A percentile compares a stretch with the other conserved stretches of the same genome.
phyloP scores from a whole-genome alignment of 495 filamentous ascomycete species.

The Penicillium longicatenatum region DNA sequence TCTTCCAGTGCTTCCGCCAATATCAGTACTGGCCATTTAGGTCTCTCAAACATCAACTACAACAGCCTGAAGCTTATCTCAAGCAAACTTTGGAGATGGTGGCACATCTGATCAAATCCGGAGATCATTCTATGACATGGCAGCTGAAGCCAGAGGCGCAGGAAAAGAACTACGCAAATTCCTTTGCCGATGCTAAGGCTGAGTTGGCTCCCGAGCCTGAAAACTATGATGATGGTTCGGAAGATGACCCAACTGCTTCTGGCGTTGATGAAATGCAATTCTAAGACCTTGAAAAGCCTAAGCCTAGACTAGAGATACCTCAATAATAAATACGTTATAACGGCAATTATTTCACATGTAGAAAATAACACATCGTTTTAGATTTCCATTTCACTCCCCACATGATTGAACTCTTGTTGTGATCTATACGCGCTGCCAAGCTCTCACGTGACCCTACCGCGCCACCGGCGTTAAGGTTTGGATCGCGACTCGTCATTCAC shows the following conservation, averaged over 20 bases:
- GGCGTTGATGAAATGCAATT: constrained; percentile 70
- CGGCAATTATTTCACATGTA: neutral
- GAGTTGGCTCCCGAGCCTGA: constrained; percentile 49
- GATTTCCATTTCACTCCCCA: too few relatives aligned
- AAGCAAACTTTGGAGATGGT: constrained; percentile 81
- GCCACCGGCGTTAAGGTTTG: constrained; percentile 17
- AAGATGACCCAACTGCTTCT: constrained; percentile 45
- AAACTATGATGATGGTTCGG: constrained; percentile 46
- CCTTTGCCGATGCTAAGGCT: constrained; percentile 43
- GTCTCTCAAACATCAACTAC: constrained; percentile 66
- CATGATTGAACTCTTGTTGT: neutral
- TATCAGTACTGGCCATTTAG: constrained; percentile 92
- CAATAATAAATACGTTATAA: constrained; percentile 9
- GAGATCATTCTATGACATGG: constrained; percentile 82
- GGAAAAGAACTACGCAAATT: constrained; percentile 52
- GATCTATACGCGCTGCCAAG: constrained; percentile 1
- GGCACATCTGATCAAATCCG: constrained; percentile 75
- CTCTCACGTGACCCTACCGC: constrained; percentile 12
- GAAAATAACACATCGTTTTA: too few relatives aligned
- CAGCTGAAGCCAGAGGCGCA: constrained; percentile 73
- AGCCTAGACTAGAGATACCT: constrained; percentile 11
- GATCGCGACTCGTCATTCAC: constrained; percentile 17
- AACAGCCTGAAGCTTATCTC: constrained; percentile 90
- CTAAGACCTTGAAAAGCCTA: constrained; percentile 60
- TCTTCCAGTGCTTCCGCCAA: constrained; percentile 77